phyloP scores from a whole-genome alignment of 805 yeast species.

The Candida loeiensis region DNA sequence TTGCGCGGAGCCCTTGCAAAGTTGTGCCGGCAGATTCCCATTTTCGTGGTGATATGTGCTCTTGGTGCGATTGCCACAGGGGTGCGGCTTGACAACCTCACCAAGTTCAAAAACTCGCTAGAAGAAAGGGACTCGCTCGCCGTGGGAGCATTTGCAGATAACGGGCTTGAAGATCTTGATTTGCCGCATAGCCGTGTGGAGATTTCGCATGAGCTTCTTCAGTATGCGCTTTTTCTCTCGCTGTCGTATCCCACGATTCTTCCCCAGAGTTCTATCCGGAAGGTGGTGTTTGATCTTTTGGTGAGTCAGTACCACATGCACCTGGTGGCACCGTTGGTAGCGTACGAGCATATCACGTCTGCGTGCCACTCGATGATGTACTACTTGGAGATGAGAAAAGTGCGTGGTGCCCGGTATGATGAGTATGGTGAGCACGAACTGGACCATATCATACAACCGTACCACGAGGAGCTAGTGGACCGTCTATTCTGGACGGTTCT shows the following conservation, averaged over 20 bases:
- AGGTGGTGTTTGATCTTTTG: constrained; percentile 20
- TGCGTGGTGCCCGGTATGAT: neutral
- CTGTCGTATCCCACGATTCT: constrained; percentile 20
- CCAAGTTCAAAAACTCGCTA: constrained; percentile 23
- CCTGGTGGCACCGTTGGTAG: constrained; percentile 24
- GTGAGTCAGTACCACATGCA: constrained; percentile 27
- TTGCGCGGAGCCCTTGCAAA: constrained; percentile 18
- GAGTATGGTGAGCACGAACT: neutral
- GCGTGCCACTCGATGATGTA: constrained; percentile 33
- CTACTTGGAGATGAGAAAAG: constrained; percentile 20
- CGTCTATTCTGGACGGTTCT: constrained; percentile 36
- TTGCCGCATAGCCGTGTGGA: constrained; percentile 19
- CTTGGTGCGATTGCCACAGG: constrained; percentile 31
- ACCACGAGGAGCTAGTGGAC: constrained; percentile 20
- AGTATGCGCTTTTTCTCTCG: constrained; percentile 20
- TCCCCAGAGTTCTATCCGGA: constrained; percentile 14
- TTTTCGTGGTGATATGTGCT: constrained; percentile 28
- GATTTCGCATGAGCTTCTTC: constrained; percentile 21
- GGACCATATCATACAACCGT: neutral
- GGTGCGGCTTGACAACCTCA: constrained; percentile 30
- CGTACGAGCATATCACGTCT: constrained; percentile 21
- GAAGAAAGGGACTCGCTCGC: constrained; percentile 24
- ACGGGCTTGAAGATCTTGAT: constrained; percentile 3
- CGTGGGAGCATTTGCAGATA: constrained; percentile 19
- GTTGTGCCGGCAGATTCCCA: constrained; percentile 24